A percentile compares a stretch with the other conserved stretches of the same genome.
Conservation (phyloP, 2,329 filamentous ascomycete species). For the Beauveria sp. region DNA sequence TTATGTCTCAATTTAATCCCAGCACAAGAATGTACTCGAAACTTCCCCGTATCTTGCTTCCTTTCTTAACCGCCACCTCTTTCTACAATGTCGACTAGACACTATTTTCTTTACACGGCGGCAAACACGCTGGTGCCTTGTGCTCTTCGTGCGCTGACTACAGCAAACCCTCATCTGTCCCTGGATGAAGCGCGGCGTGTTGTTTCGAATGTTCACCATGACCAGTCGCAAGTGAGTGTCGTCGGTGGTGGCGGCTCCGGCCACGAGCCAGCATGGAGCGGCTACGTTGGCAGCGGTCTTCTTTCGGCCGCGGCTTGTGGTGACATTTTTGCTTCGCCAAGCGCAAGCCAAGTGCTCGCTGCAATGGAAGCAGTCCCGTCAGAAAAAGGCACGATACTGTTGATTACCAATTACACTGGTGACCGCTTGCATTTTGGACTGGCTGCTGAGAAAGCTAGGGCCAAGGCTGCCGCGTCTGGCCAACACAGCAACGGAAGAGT, state of each 20-base stretch:
- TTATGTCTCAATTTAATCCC: too few species aligned
- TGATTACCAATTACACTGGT: conserved; percentile 59
- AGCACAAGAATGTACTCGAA: too few species aligned
- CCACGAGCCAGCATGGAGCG: conserved; percentile 57
- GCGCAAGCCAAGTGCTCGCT: conserved; percentile 54
- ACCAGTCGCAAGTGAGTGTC: conserved; percentile 38
- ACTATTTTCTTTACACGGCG: conserved; percentile 15
- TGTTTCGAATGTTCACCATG: conserved; percentile 38
- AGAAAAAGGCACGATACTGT: conserved; percentile 47
- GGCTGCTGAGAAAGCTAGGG: conserved; percentile 49
- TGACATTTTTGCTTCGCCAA: conserved; percentile 58
- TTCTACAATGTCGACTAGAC: conserved; percentile 14
- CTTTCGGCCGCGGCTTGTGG: conserved; percentile 52
- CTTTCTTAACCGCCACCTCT: background rate
- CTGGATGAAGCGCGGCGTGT: conserved; percentile 45
- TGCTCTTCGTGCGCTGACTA: conserved; percentile 17
- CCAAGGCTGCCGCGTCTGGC: conserved; percentile 42
- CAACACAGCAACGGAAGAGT: conserved; percentile 57
- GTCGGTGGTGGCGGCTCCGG: conserved; percentile 49
- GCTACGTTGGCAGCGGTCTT: conserved; percentile 55
- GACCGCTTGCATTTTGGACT: conserved; percentile 56
- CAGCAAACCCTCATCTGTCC: conserved; percentile 36
- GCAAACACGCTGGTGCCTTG: conserved; percentile 20
- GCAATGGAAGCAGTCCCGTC: conserved; percentile 48
- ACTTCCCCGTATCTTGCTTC: background rate